Evolutionary conservation across 1,284 basidiomycete species (phyloP), one percentile per base, ranked within the genome.

Genomic region (Heterobasidion occidentale): DNA sequence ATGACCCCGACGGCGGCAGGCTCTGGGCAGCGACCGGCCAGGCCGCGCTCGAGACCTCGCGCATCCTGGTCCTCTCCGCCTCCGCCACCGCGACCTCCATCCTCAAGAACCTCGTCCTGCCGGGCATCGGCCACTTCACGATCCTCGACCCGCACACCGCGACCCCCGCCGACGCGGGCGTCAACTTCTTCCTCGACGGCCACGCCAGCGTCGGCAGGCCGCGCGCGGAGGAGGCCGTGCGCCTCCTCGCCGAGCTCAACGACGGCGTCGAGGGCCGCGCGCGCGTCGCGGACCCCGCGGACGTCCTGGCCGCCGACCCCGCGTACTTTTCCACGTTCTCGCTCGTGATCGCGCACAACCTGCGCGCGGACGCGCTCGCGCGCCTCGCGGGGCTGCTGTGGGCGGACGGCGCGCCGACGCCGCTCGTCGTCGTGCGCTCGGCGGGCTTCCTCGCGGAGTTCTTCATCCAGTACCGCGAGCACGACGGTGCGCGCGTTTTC

Each of bases 21-120:
- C 78, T 99, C 20, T 99, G 96, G 96, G 96, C 95, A 15, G 86
- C 92, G 2, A 87, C 91, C 0, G 97, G 96, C 1, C 96, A 99
- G 71, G 76, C 79, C 15, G 93, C 93, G 0, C 85, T 99, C 54
- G 94, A 99, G 70, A 79, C 84, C 2, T 82, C 93, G 8, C 81
- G 88, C 54, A 78, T 98, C 51, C 81, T 98, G 27, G 83, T 97
- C 52, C 60, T 78, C 47, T 67, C 64, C 15, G 62, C 60, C 70
- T 97, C 53, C 89, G 94, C 20, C 81, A 89, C 66, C 96, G 97
- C 68, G 92, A 93, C 47, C 80, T 99, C 68, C 27, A 65, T 71
- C 36, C 48, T 68, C 78, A 1, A 77, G 6, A 55, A 58, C 46
- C 52, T 73, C 27, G 60, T 77, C 53, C 68, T 76, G 61, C 58